A percentile compares a stretch with the other conserved stretches of the same genome.
Conservation (phyloP, 257 asterid genomes). For the Capsicum pubescens region DNA sequence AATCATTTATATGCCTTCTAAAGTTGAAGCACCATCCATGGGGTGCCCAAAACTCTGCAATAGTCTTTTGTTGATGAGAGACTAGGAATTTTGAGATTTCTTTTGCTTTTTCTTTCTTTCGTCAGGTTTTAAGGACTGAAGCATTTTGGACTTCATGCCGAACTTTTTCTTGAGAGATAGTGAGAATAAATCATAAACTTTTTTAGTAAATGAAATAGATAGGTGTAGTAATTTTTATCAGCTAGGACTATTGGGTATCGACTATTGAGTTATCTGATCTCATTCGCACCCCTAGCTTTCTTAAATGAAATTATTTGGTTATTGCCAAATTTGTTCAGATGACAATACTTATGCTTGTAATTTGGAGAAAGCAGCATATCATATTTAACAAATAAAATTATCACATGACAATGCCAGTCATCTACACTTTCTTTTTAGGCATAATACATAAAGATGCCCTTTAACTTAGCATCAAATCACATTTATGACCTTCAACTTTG, state of each 20-base stretch:
- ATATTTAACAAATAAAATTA: background rate
- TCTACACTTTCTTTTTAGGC: background rate
- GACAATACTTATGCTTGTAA: background rate
- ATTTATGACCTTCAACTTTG: no score
- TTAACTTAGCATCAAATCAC: no score
- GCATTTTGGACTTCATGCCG: background rate
- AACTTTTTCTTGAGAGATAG: background rate
- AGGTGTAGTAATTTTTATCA: background rate
- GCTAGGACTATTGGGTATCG: background rate
- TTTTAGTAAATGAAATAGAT: background rate
- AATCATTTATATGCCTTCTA: no score
- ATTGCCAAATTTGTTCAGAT: constrained; percentile 7
- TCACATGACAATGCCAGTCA: background rate
- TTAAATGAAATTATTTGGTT: background rate
- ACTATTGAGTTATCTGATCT: background rate
- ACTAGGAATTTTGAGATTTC: constrained; percentile 5
- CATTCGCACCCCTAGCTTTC: background rate
- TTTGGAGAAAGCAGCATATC: background rate
- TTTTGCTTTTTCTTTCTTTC: constrained; percentile 15
- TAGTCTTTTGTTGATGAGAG: no score
- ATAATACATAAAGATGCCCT: no score
- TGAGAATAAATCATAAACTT: background rate
- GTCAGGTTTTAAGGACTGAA: constrained; percentile 7
- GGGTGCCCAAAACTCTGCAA: no score
- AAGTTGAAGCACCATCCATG: no score